Conservation (phyloP, 495 filamentous ascomycete species). For the Penicillium lividum region DNA sequence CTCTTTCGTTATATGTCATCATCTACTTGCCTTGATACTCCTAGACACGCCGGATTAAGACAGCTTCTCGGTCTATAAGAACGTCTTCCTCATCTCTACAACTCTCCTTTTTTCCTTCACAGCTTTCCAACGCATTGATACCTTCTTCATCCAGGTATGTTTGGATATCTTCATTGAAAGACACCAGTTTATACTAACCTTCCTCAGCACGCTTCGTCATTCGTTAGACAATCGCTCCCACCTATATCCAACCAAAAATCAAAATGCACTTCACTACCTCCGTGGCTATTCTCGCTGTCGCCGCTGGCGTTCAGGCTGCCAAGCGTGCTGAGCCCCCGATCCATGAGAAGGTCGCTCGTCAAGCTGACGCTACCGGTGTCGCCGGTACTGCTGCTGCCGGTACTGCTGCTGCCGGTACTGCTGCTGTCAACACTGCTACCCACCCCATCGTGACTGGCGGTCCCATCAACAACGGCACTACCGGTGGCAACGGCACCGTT, state of each 20-base stretch:
- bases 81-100: slow-evolving; percentile 12
- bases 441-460: not conserved
- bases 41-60: slow-evolving; percentile 26
- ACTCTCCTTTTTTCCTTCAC: slow-evolving; percentile 3
- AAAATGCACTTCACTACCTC: slow-evolving; percentile 31
- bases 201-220: slow-evolving; percentile 18
- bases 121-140: slow-evolving; percentile 15
- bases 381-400: slow-evolving; percentile 12
- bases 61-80: slow-evolving; percentile 26
- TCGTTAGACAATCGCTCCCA: slow-evolving; percentile 31
- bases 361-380: slow-evolving; percentile 9
- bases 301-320: slow-evolving; percentile 26
- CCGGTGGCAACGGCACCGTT: slow-evolving; percentile 2
- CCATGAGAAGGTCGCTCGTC: slow-evolving; percentile 9
- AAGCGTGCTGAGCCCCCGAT: slow-evolving; percentile 23
- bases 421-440: not conserved
- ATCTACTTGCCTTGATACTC: slow-evolving; percentile 11
- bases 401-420: not conserved
- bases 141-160: slow-evolving; percentile 14
- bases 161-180: not conserved
- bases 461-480: not conserved
- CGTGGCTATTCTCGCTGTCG: slow-evolving; percentile 29
- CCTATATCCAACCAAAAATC: slow-evolving; percentile 6
- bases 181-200: slow-evolving; percentile 9
- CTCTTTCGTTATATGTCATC: slow-evolving; percentile 20